Percentiles rank a stretch among this genome's conserved stretches.
Evolutionary conservation across 192 early-diverging fungal genomes (phyloP).

Genomic region (Umbelopsis isabellina): DNA sequence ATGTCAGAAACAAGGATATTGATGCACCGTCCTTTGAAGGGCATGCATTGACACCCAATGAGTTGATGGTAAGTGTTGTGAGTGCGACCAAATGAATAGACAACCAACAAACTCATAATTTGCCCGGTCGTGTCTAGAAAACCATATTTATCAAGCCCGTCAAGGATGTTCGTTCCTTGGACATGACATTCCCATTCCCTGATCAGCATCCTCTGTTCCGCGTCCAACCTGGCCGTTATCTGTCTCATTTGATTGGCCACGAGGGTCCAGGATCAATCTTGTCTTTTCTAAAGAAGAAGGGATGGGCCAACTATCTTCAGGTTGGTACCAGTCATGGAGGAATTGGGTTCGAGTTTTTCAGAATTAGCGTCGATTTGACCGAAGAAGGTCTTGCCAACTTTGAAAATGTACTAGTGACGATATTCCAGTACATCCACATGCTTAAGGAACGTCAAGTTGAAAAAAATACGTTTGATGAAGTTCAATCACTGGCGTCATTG

Average conservation of each 20-base stretch:
- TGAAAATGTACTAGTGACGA: slow-evolving; percentile 74
- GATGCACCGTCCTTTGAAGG: slow-evolving; percentile 67
- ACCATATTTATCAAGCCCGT: slow-evolving; percentile 75
- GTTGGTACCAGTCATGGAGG: slow-evolving; percentile 67
- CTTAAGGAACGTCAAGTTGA: slow-evolving; percentile 71
- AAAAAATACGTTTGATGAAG: slow-evolving; percentile 85
- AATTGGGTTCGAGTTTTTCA: slow-evolving; percentile 82
- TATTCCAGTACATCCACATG: slow-evolving; percentile 93
- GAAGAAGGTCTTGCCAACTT: slow-evolving; percentile 77
- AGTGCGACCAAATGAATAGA: too few relatives aligned
- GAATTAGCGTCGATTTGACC: slow-evolving; percentile 82
- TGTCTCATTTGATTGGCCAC: slow-evolving; percentile 91
- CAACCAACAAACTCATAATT: neutral
- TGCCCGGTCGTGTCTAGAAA: slow-evolving; percentile 48
- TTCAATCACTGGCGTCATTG: slow-evolving; percentile 52
- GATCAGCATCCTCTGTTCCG: slow-evolving; percentile 65
- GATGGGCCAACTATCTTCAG: slow-evolving; percentile 84
- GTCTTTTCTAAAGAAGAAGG: slow-evolving; percentile 82
- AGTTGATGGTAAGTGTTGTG: slow-evolving; percentile 57
- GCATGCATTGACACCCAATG: slow-evolving; percentile 74
- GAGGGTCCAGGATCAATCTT: slow-evolving; percentile 89
- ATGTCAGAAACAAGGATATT: slow-evolving; percentile 76
- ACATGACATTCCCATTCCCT: slow-evolving; percentile 86
- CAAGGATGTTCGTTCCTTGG: slow-evolving; percentile 79
- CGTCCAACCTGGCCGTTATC: slow-evolving; percentile 71